These are phyloP conservation scores for Colletotrichum sp. DNA, from an alignment of 2,329 filamentous ascomycete species.

Conservation along the genomic window DNA sequence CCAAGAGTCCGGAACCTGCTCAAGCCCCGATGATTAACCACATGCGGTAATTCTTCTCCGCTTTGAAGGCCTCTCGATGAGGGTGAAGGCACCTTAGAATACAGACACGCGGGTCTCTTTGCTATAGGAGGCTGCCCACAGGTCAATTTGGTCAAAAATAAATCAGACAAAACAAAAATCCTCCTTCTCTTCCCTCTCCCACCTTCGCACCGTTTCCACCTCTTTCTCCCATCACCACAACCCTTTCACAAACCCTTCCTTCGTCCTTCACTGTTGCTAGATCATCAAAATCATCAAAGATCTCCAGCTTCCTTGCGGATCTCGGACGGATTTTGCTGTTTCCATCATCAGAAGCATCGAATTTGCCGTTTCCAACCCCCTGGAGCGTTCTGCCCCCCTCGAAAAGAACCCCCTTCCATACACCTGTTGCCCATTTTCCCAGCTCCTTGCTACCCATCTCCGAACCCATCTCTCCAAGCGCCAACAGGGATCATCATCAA, in stretches of 20 bases:
- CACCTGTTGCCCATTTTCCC: not conserved
- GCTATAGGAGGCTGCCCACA: not conserved
- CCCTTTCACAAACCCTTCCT: not conserved
- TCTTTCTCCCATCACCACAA: not conserved
- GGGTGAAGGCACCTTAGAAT: not conserved
- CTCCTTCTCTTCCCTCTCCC: not conserved
- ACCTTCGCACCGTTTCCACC: not conserved
- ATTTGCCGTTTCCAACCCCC: not conserved
- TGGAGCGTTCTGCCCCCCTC: not conserved
- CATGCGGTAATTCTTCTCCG: not conserved
- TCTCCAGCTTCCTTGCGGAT: not conserved
- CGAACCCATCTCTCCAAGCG: not conserved
- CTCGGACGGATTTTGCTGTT: not conserved
- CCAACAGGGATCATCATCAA: not conserved
- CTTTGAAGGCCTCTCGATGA: not conserved
- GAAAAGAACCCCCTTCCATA: not conserved
- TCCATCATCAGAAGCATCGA: not conserved
- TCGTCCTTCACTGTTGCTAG: not conserved
- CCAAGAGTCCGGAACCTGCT: not conserved
- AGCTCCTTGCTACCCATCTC: not conserved
- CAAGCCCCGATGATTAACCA: not conserved
- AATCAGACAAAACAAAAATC: not conserved
- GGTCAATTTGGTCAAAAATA: not conserved
- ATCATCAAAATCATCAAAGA: not conserved
- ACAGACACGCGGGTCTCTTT: not conserved